These are phyloP conservation scores for Schizochytrium sp. DNA, from an alignment of 108 stramenopile genomes.

Conservation along the genomic window DNA sequence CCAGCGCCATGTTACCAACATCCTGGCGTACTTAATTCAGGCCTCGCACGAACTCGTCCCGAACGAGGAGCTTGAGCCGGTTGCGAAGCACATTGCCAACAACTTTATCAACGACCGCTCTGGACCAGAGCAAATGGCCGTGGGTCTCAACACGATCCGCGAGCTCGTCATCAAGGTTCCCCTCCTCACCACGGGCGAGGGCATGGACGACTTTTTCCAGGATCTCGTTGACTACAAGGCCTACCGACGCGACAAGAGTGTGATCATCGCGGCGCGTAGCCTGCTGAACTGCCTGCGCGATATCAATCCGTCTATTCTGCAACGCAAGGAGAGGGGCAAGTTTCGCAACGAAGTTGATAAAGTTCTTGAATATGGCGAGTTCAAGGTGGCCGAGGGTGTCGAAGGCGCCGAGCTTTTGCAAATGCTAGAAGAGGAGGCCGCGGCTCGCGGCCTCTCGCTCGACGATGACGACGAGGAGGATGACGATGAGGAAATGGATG, in stretches of 20 bases:
- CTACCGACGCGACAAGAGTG: constrained; percentile 72
- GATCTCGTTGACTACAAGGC: constrained; percentile 84
- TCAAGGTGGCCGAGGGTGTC: constrained; percentile 66
- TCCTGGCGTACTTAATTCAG: constrained; percentile 89
- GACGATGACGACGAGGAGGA: constrained; percentile 30
- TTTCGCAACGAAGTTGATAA: constrained; percentile 62
- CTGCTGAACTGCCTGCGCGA: constrained; percentile 88
- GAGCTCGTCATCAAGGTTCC: constrained; percentile 81
- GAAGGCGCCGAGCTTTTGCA: constrained; percentile 82
- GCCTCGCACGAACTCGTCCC: constrained; percentile 90
- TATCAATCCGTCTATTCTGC: constrained; percentile 71
- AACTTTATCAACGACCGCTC: constrained; percentile 82
- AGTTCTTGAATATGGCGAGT: constrained; percentile 77
- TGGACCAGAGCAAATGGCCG: constrained; percentile 83
- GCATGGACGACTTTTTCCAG: constrained; percentile 83
- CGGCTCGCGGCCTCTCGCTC: constrained; percentile 35
- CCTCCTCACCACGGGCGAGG: constrained; percentile 67
- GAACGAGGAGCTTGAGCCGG: constrained; percentile 79
- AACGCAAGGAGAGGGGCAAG: constrained; percentile 80
- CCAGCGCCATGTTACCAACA: constrained; percentile 80
- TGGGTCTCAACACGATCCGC: constrained; percentile 88
- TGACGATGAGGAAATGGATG: constrained; percentile 40
- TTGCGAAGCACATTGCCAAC: constrained; percentile 79
- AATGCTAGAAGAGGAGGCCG: constrained; percentile 60
- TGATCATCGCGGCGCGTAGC: constrained; percentile 76